These are phyloP conservation scores for Thuidium tamariscinum DNA, from an alignment of 225 moss, liverwort and hornwort species.

Conservation along the genomic window DNA sequence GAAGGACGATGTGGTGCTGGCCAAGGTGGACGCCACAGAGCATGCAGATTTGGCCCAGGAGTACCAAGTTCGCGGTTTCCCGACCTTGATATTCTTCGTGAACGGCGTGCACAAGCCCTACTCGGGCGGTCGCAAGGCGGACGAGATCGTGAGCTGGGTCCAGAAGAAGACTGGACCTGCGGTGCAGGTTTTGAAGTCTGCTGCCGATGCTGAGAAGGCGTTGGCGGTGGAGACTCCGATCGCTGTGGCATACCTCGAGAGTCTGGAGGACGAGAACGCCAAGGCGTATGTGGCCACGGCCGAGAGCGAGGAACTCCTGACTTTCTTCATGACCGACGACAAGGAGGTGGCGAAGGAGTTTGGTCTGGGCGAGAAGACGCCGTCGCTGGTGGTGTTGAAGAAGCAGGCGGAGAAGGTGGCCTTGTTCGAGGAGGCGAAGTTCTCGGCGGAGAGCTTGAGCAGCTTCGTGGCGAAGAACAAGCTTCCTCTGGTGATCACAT, in stretches of 20 bases:
- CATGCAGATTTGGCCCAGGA: conserved; percentile 34
- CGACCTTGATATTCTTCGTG: conserved; percentile 61
- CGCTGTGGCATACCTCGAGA: conserved; percentile 36
- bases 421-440: conserved; percentile 26
- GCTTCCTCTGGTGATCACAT: conserved; percentile 63
- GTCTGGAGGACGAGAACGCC: conserved; percentile 28
- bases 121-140: conserved; percentile 35
- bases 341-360: conserved; percentile 38
- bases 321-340: conserved; percentile 38
- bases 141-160: conserved; percentile 68
- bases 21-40: conserved; percentile 58
- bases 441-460: conserved; percentile 33
- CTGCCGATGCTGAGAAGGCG: conserved; percentile 29
- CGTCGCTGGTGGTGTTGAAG: conserved; percentile 57
- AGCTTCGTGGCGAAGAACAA: conserved; percentile 50
- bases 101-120: conserved; percentile 48
- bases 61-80: conserved; percentile 45
- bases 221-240: conserved; percentile 24
- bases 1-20: conserved; percentile 15
- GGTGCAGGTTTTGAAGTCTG: conserved; percentile 25
- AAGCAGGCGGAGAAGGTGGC: conserved; percentile 41
- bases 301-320: conserved; percentile 45
- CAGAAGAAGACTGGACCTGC: conserved; percentile 53
- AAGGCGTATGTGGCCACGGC: conserved; percentile 29
- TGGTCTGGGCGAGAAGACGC: conserved; percentile 35